These are phyloP conservation scores for Martiniozyma asiatica DNA, from an alignment of 1,139 yeast genomes.

Conservation along the genomic window DNA sequence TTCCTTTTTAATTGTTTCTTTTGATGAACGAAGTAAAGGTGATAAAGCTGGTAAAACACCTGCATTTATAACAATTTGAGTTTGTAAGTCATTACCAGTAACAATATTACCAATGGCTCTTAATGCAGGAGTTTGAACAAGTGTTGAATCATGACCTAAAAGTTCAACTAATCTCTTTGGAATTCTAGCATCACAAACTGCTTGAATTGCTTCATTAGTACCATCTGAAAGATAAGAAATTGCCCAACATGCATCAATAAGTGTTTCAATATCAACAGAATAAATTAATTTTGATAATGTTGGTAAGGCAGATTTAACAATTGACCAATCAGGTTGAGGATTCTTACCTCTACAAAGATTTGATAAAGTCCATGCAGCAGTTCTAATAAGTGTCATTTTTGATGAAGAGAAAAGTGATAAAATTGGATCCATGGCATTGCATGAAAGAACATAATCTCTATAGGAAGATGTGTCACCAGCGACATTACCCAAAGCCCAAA, in stretches of 20 bases:
- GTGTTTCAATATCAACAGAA: slow-evolving; percentile 83
- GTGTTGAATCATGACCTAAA: slow-evolving; percentile 67
- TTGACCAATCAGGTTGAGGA: slow-evolving; percentile 92
- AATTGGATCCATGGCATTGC: slow-evolving; percentile 86
- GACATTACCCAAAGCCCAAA: slow-evolving; percentile 98
- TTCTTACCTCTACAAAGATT: slow-evolving; percentile 93
- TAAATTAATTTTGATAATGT: slow-evolving; percentile 84
- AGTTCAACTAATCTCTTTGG: slow-evolving; percentile 90
- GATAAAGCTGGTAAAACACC: slow-evolving; percentile 84
- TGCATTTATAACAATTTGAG: slow-evolving; percentile 87
- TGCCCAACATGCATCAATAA: slow-evolving; percentile 98
- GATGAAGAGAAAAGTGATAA: slow-evolving; percentile 66
- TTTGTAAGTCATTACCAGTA: slow-evolving; percentile 91
- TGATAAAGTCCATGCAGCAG: slow-evolving; percentile 96
- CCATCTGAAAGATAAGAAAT: slow-evolving; percentile 93
- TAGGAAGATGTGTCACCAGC: slow-evolving; percentile 91
- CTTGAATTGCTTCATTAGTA: slow-evolving; percentile 84
- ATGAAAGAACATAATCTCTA: slow-evolving; percentile 76
- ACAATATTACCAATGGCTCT: slow-evolving; percentile 97
- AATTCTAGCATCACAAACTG: slow-evolving; percentile 91
- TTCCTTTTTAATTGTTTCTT: slow-evolving; percentile 90
- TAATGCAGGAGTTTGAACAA: slow-evolving; percentile 93
- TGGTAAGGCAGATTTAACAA: slow-evolving; percentile 81
- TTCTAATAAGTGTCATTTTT: slow-evolving; percentile 79
- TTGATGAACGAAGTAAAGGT: slow-evolving; percentile 68